phyloP scores from a whole-genome alignment of 768 basidiomycete genomes.

The Piloderma croceum region DNA sequence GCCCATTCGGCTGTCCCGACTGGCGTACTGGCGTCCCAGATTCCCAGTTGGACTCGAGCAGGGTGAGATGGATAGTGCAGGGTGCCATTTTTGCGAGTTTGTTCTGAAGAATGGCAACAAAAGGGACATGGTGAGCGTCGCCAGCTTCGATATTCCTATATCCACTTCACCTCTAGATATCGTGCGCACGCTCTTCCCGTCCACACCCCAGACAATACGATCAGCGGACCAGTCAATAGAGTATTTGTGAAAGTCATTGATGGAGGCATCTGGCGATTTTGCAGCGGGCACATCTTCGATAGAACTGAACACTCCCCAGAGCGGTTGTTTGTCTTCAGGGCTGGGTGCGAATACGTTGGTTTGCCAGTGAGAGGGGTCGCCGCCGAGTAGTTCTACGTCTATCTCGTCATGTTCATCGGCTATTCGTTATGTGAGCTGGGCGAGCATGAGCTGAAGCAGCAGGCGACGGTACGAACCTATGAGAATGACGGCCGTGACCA shows the following conservation, averaged over 20 bases:
- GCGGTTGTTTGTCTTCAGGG: conserved; percentile 23
- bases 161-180: conserved; percentile 19
- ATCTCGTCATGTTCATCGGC: conserved; percentile 32
- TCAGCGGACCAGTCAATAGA: conserved; percentile 36
- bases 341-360: conserved; percentile 36
- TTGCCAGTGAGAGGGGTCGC: conserved; percentile 34
- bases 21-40: conserved; percentile 41
- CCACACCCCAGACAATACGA: conserved; percentile 37
- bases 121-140: too few relatives aligned
- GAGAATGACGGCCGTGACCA: conserved; percentile 37
- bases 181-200: conserved; percentile 29
- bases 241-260: conserved; percentile 26
- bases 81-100: conserved; percentile 29
- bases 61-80: conserved; percentile 33
- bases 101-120: conserved; percentile 21
- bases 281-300: conserved; percentile 24
- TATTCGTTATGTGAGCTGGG: conserved; percentile 2
- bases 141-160: too few relatives aligned
- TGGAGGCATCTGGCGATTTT: conserved; percentile 3
- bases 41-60: conserved; percentile 36
- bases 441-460: neutral
- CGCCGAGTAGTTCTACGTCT: conserved; percentile 39
- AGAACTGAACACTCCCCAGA: conserved; percentile 34
- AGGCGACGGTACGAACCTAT: conserved; percentile 24
- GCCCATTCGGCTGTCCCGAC: conserved; percentile 40